Conservation (phyloP, 2,329 filamentous ascomycete genomes). For the Fusarium sacchari region DNA sequence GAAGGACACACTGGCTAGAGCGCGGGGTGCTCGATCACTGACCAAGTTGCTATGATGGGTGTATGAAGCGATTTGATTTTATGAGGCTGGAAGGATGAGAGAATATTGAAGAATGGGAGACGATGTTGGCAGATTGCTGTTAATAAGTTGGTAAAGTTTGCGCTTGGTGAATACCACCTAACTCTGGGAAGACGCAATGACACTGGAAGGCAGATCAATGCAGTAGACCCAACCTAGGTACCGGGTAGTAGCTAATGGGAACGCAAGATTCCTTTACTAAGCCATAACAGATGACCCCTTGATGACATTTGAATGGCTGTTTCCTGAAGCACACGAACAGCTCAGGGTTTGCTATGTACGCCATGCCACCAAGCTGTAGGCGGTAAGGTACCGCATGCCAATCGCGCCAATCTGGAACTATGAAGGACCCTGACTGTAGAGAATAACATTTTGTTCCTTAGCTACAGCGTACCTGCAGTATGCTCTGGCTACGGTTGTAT, state of each 20-base stretch:
- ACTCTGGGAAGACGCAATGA: conserved; percentile 18
- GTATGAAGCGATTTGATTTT: neutral
- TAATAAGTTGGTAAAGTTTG: conserved; percentile 17
- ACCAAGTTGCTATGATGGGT: conserved; percentile 12
- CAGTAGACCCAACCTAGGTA: conserved; percentile 12
- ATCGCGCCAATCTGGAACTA: conserved; percentile 35
- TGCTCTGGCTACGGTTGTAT: conserved; percentile 10
- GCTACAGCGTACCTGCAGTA: conserved; percentile 37
- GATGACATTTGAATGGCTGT: conserved; percentile 33
- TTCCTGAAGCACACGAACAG: conserved; percentile 23
- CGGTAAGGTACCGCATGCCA: conserved; percentile 31
- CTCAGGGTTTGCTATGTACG: conserved; percentile 32
- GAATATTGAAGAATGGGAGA: conserved; percentile 9
- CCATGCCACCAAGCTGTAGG: conserved; percentile 32
- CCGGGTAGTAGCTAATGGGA: conserved; percentile 8
- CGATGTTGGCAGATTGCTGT: conserved; percentile 8
- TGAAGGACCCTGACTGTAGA: conserved; percentile 16
- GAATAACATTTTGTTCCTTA: conserved; percentile 14
- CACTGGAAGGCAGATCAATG: conserved; percentile 42
- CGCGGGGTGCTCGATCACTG: conserved; percentile 12
- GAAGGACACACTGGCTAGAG: conserved; percentile 17
- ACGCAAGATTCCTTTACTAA: conserved; percentile 12
- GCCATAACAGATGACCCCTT: conserved; percentile 4
- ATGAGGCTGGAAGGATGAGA: neutral
- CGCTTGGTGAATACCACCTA: conserved; percentile 16